Evolutionary conservation across 2,329 filamentous ascomycete genomes (phyloP), one percentile per base, ranked within the genome.

Genomic region (Ploettnerulaceae sp.): DNA sequence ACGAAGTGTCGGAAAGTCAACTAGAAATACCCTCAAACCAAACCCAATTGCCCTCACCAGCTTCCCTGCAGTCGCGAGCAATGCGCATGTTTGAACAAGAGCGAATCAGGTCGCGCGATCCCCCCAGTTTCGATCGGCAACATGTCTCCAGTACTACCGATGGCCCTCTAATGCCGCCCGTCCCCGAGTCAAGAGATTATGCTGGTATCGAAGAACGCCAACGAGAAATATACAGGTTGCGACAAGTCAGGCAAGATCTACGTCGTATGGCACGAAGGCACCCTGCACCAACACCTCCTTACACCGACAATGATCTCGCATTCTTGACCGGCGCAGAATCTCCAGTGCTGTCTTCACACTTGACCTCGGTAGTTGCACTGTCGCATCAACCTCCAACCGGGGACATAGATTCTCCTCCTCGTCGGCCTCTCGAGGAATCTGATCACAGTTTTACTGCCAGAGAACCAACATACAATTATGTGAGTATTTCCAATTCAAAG

Each of bases 141-240:
- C 25, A 45, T 14, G 22, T 22, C 20, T 38, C 51, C 14, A 49
- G 43, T 31, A 15, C 45, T n/a, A 36, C 46, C 17, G 56, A 61
- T 47, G 52, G 49, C 7, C 56, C 49, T 12, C 49, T 51, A 9
- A 57, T 63, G 57, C 61, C 59, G 8, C 54, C 59, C 34, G 61
- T 59, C 21, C 60, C 61, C 2, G 61, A 64, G 48, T 53, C 57
- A 6, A 50, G 53, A 47, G 60, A 62, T 33, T 58, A 54, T 37
- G 48, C 54, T 12, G 43, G 46, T 36, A 38, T 46, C 15, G 51
- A 59, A 26, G 57, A 55, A 28, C 44, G 47, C 7, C 49, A 56
- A 26, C 54, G 54, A 29, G 55, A 55, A 21, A 48, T 55, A 8
- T 26, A 50, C 21, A 45, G 53, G 20, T 26, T 57, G 25, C 48